phyloP scores from a whole-genome alignment of 2,329 filamentous ascomycete species.

The Monosporascus sp. region DNA sequence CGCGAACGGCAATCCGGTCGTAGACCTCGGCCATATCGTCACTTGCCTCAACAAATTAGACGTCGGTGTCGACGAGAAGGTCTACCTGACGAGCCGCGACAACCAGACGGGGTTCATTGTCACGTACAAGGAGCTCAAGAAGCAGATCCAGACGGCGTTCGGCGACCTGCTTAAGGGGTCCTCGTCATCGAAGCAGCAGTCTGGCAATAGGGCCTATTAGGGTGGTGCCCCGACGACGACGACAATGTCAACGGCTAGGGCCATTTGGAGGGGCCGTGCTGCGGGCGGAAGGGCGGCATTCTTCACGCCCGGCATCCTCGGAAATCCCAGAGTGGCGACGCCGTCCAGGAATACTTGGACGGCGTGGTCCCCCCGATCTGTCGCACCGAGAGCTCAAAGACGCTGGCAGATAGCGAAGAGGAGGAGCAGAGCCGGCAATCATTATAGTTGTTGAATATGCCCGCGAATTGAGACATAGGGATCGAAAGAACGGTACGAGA shows the following conservation, averaged over 20 bases:
- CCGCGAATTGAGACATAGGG: no score
- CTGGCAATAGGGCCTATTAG: not conserved
- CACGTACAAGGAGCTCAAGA: conserved; percentile 83
- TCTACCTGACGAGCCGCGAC: conserved; percentile 82
- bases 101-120: conserved; percentile 86
- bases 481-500: no score
- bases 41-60: conserved; percentile 88
- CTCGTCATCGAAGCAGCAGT: conserved; percentile 10
- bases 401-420: no score
- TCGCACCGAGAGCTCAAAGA: no score
- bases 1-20: conserved; percentile 71
- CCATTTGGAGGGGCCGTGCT: not conserved
- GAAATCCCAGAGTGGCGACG: no score
- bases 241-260: not conserved
- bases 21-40: conserved; percentile 85
- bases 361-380: no score
- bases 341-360: no score
- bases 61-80: conserved; percentile 78
- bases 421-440: not conserved
- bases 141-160: conserved; percentile 54
- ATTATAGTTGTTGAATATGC: no score
- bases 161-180: conserved; percentile 48
- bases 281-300: no score
- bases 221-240: not conserved
- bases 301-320: no score